Percentiles rank a stretch among this genome's conserved stretches.
Conservation (phyloP, 768 basidiomycete genomes). For the Suillus placidus region DNA sequence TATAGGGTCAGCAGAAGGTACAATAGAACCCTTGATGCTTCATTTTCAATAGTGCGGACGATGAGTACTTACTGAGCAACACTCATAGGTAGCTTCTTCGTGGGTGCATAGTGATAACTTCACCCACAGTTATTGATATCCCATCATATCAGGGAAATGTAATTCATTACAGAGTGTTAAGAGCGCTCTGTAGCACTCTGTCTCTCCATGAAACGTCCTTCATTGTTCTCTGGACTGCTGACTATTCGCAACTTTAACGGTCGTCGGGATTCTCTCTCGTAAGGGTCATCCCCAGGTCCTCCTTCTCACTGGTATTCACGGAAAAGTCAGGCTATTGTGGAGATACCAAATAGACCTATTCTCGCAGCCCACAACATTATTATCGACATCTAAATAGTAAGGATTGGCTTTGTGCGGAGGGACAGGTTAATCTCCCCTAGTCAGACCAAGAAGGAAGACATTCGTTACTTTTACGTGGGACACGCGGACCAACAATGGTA, state of each 20-base stretch:
- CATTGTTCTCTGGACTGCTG: neutral
- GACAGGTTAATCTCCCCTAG: too few relatives aligned
- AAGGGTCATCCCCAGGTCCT: neutral
- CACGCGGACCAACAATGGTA: neutral
- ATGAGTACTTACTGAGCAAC: neutral
- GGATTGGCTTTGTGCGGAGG: neutral
- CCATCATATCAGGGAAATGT: too few relatives aligned
- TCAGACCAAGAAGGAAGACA: neutral
- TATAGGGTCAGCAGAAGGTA: neutral
- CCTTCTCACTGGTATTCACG: neutral
- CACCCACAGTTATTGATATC: neutral
- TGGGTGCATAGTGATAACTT: neutral
- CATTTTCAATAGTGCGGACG: neutral
- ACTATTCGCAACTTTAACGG: neutral
- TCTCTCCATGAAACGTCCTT: neutral
- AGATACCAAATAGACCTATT: neutral
- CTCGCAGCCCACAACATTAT: neutral
- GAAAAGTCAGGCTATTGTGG: neutral
- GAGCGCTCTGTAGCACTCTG: too few relatives aligned
- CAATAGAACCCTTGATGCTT: neutral
- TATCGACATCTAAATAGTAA: neutral
- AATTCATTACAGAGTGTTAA: too few relatives aligned
- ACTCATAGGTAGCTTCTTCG: neutral
- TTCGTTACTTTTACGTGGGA: neutral
- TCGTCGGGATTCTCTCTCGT: neutral